Base-by-base conservation (phyloP, 2,329 filamentous ascomycete genomes). In the Venturia carpophila region DNA sequence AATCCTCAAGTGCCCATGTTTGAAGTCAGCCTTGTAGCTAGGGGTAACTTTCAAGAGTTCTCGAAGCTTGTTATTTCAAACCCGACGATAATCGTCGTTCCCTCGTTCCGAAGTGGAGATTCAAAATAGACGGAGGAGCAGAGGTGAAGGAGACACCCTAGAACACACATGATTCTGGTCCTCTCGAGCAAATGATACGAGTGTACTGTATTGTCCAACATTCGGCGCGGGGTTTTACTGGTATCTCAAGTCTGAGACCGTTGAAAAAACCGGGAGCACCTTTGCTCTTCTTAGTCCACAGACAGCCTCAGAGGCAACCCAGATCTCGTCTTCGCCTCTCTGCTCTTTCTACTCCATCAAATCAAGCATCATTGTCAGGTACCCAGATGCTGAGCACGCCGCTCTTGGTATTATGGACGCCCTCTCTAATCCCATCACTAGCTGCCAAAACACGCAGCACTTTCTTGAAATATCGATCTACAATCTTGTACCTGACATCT, bases 401-500 rank as follows among this genome's bases (percentile, higher is more conserved):
- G 21, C 63, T 42, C n/a, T 60, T 64, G 21, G 27, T 49, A 24
- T 34, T 43, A 21, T 39, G 37, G 10, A 19, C 21, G 21, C 60
- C 45, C 21, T 64, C 63, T 41, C 63, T 47, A 24, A 64, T 39
- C 13, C 63, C 63, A 10, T 47, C 34, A 27, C 63, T 58, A 19
- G 63, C 63, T 6, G 47, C 34, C 30, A 56, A 34, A 5, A 47
- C 27, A n/a, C 63, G 47, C 5, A 64, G 39, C 15, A 64, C 63
- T 41, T 64, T 64, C 47, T 52, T 64, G 52, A 64, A 64, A 17
- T 64, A 60, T 39, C 43, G 34, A 58, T 64, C 65, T 42, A 65
- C 43, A 39, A 66, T 60, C 34, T 60, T 58, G 55, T 63, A 60
- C 45, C 27, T 17, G 27, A 66, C 60, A 30, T 56, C 64, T 39